Percentiles rank a stretch among this genome's conserved stretches.
These are phyloP conservation scores for Alectoria sarmentosa DNA, from an alignment of 495 filamentous ascomycete species.

Conservation along the genomic window DNA sequence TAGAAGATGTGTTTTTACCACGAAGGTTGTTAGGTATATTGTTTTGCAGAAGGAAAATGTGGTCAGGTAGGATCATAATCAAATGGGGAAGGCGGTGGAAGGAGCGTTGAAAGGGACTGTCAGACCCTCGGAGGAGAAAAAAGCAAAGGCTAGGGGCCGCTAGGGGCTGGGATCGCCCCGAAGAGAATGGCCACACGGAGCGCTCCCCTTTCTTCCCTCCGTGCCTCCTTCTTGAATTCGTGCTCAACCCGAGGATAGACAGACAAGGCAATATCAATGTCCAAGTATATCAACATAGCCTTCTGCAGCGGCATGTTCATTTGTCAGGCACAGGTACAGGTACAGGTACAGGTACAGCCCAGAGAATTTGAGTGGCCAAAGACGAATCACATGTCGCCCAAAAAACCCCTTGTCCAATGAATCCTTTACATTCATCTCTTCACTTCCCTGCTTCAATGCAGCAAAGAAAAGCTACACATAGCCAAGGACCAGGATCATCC, in stretches of 20 bases:
- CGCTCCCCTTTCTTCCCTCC: too few relatives aligned
- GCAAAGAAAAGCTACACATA: background rate
- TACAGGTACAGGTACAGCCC: background rate
- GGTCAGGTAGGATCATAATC: background rate
- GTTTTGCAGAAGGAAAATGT: background rate
- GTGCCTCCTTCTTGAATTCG: background rate
- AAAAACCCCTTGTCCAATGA: background rate
- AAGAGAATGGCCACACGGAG: background rate
- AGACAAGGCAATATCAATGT: background rate
- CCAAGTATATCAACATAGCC: background rate
- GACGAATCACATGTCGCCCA: background rate
- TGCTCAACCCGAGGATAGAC: background rate
- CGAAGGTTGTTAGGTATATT: background rate
- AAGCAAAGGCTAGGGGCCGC: background rate
- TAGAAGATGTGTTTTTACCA: background rate
- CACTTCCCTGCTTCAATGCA: background rate
- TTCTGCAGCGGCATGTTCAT: background rate
- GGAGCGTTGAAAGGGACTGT: background rate
- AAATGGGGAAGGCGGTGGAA: background rate
- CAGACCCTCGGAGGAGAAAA: too few relatives aligned
- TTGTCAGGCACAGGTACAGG: background rate
- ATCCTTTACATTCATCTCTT: background rate
- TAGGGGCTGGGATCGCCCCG: background rate
- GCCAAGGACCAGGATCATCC: background rate
- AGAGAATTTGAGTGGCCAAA: conserved; percentile 1